Evolutionary conservation across 1,139 yeast species (phyloP).

Genomic region (Geotrichum aggregatum): DNA sequence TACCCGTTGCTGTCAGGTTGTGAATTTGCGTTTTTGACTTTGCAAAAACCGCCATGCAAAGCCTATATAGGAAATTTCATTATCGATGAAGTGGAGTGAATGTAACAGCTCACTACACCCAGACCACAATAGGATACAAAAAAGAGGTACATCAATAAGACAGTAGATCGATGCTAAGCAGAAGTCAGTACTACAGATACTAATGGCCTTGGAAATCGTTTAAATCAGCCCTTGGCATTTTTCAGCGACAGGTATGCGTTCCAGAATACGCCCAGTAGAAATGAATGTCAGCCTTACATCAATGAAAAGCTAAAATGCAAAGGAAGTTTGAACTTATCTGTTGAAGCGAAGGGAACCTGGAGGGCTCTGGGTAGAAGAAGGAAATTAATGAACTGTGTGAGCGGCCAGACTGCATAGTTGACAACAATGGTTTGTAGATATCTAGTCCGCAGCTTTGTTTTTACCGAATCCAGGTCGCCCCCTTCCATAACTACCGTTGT

Average conservation of each 20-base stretch:
- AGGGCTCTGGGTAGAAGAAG: conserved; percentile 68
- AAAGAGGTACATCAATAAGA: too few relatives aligned
- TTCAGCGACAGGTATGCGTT: conserved; percentile 70
- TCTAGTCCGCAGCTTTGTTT: conserved; percentile 56
- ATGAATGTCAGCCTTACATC: not conserved
- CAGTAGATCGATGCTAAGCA: too few relatives aligned
- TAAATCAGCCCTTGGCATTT: conserved; percentile 13
- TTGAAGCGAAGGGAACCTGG: conserved; percentile 89
- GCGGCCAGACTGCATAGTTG: conserved; percentile 90
- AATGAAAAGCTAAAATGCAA: not conserved
- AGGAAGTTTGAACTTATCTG: conserved; percentile 36
- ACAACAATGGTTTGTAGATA: conserved; percentile 73
- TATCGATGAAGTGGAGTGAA: too few relatives aligned
- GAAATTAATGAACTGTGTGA: conserved; percentile 87
- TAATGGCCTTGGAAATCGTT: too few relatives aligned
- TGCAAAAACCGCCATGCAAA: too few relatives aligned
- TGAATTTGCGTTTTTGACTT: too few relatives aligned
- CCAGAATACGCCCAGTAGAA: conserved; percentile 76
- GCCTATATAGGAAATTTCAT: too few relatives aligned
- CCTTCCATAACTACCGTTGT: conserved; percentile 77
- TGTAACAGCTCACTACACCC: too few relatives aligned
- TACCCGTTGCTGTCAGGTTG: too few relatives aligned
- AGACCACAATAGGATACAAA: too few relatives aligned
- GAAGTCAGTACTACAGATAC: too few relatives aligned
- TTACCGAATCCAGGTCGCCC: conserved; percentile 63